These are phyloP conservation scores for Dendrobium catenatum DNA, from an alignment of 106 monocot species.

Conservation along the genomic window DNA sequence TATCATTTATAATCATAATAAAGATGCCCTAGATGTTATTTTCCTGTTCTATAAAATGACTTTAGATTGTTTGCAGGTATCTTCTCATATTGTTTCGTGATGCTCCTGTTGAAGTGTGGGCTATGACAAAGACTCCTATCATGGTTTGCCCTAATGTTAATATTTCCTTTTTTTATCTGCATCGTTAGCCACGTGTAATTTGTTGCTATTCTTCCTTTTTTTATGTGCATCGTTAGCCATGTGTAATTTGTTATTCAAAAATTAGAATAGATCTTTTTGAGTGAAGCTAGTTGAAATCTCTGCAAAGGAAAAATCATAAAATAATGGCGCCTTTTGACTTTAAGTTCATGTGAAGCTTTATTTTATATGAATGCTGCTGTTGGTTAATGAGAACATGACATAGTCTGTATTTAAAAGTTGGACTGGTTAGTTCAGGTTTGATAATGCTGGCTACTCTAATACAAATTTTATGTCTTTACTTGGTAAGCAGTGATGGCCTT, in stretches of 20 bases:
- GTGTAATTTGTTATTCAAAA: not conserved
- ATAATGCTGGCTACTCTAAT: not conserved
- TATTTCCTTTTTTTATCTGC: not conserved
- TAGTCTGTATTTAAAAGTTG: not conserved
- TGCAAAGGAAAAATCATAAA: not conserved
- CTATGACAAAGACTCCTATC: conserved; percentile 96
- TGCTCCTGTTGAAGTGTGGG: conserved; percentile 99
- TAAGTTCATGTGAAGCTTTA: not conserved
- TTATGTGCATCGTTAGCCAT: not conserved
- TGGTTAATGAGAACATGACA: not conserved
- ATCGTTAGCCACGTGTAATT: not conserved
- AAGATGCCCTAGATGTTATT: not conserved
- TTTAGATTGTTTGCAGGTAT: conserved; percentile 57
- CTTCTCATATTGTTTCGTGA: conserved; percentile 97
- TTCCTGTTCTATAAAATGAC: conserved; percentile 6
- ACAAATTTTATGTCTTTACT: not conserved
- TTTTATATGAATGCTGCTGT: not conserved
- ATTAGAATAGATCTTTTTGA: not conserved
- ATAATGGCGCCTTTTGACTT: not conserved
- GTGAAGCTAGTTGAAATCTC: not conserved
- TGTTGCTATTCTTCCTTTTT: not conserved
- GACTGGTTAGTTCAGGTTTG: not conserved
- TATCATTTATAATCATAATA: not conserved
- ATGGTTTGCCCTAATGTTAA: conserved; percentile 50
- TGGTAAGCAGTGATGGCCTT: not conserved